A percentile compares a stretch with the other conserved stretches of the same genome.
Evolutionary conservation across 352 stramenopile genomes (phyloP).

Genomic region (Pythium inflatum): DNA sequence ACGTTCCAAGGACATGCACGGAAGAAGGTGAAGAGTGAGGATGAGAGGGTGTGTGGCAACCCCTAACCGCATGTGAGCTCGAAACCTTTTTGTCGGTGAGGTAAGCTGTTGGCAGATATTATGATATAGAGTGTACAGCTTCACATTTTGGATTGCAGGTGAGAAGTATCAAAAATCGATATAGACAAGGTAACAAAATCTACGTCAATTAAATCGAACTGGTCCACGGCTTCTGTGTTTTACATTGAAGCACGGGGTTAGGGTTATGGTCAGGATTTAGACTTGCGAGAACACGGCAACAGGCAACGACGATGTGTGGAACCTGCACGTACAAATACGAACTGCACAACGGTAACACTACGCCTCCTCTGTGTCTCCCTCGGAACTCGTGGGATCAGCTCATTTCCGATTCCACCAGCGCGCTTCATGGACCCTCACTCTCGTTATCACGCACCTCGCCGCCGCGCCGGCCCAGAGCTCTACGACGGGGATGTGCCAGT

Average conservation of each 20-base stretch:
- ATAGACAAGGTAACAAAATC: neutral
- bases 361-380: no score
- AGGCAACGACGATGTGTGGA: no score
- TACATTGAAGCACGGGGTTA: conserved; percentile 9
- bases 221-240: conserved; percentile 12
- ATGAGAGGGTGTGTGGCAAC: neutral
- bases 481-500: conserved; percentile 17
- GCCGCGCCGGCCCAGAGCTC: conserved; percentile 9
- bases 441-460: neutral
- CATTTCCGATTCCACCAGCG: no score
- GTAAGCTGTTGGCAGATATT: conserved; percentile 5
- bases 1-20: no score
- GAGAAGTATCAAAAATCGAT: neutral
- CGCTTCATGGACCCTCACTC: neutral
- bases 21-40: no score
- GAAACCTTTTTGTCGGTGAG: neutral
- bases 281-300: no score
- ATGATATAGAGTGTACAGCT: neutral
- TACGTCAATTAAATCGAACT: conserved; percentile 1
- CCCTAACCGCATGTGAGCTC: neutral
- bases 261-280: neutral
- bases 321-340: no score
- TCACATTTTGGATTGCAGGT: neutral
- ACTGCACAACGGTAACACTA: no score
- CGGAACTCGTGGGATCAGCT: no score